A percentile compares a stretch with the other conserved stretches of the same genome.
These are phyloP conservation scores for Plasmodium vivax DNA, from an alignment of 169 alveolate genomes.

Conservation along the genomic window DNA sequence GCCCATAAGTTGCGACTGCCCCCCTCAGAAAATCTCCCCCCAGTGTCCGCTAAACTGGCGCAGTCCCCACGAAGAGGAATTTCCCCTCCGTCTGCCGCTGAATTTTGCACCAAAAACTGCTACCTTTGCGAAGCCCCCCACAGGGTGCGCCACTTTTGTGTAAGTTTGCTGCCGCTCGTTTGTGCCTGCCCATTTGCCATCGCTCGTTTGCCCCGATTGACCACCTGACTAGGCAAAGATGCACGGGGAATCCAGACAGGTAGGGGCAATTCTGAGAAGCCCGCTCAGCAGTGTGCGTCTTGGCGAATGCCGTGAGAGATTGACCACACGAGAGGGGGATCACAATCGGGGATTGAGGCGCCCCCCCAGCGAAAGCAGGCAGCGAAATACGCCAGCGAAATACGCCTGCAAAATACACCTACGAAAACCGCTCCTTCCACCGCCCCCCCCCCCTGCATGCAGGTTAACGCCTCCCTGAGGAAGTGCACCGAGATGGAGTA, in stretches of 20 bases:
- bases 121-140: background rate
- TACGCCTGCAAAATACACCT: no score
- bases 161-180: background rate
- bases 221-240: background rate
- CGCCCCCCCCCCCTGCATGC: background rate
- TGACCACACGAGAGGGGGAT: background rate
- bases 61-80: background rate
- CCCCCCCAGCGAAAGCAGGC: background rate
- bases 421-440: no score
- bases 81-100: background rate
- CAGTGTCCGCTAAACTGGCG: background rate
- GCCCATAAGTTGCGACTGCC: background rate
- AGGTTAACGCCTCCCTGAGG: conserved; percentile 38
- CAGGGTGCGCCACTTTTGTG: background rate
- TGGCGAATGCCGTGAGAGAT: background rate
- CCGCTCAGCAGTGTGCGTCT: background rate
- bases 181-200: background rate
- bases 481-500: conserved; percentile 52
- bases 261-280: background rate
- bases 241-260: background rate
- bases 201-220: no score
- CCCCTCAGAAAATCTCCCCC: background rate
- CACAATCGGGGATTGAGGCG: background rate
- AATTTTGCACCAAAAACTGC: background rate
- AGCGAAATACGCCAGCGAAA: no score